Evolutionary conservation across 208 protist genomes (phyloP).

Genomic region (Phytomonas sp.): DNA sequence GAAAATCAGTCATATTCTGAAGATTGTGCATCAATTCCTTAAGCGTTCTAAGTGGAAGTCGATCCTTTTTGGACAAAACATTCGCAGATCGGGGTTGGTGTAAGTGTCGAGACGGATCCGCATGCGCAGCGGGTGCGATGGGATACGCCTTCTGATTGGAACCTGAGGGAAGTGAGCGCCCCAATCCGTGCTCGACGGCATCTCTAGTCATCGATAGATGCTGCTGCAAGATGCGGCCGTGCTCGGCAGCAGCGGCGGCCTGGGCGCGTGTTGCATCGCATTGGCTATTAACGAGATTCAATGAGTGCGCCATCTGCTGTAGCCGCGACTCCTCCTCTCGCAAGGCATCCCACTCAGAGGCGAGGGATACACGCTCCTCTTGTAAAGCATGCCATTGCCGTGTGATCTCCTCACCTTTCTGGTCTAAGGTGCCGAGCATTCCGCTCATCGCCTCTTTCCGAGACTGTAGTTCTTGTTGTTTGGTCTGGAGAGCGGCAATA

Average conservation of each 20-base stretch:
- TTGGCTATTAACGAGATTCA: slow-evolving; percentile 30
- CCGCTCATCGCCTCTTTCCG: slow-evolving; percentile 22
- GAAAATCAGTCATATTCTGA: neutral
- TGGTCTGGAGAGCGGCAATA: slow-evolving; percentile 22
- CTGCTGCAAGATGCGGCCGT: slow-evolving; percentile 8
- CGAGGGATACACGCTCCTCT: slow-evolving; percentile 21
- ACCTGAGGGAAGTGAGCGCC: neutral
- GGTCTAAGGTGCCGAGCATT: slow-evolving; percentile 21
- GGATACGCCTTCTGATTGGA: neutral
- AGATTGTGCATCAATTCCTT: neutral
- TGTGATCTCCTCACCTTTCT: slow-evolving; percentile 19
- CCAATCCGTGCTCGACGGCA: neutral
- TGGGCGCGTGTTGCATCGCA: slow-evolving; percentile 15
- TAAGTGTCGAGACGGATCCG: neutral
- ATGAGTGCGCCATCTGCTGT: slow-evolving; percentile 33
- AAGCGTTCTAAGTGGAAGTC: neutral
- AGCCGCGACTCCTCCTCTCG: slow-evolving; percentile 41
- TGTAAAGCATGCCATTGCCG: slow-evolving; percentile 31
- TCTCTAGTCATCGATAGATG: slow-evolving; percentile 4
- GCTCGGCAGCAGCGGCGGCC: slow-evolving; percentile 12
- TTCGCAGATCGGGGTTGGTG: neutral
- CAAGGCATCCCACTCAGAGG: slow-evolving; percentile 23
- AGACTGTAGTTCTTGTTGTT: slow-evolving; percentile 38
- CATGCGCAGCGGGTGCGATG: neutral
- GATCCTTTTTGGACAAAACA: neutral